Evolutionary conservation across 2,329 filamentous ascomycete species (phyloP), one percentile per base, ranked within the genome.

Genomic region (Penicillium sclerotigenum): DNA sequence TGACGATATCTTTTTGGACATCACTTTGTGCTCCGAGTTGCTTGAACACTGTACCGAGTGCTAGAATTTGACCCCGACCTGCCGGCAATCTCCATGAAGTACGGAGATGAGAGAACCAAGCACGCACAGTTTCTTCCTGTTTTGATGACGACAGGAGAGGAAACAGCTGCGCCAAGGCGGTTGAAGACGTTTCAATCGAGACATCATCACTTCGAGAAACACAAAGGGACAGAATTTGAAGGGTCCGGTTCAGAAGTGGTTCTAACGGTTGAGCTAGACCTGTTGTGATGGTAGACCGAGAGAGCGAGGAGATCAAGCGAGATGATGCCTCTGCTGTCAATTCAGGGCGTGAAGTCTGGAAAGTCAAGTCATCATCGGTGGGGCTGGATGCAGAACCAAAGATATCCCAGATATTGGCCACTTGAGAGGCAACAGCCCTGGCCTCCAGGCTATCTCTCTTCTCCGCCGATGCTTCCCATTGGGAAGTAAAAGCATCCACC

Each of bases 11-110:
- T n/a, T 63, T 50, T 48, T 66, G 69, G 5, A 69, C 52, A 43
- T 57, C 38, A 47, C 65, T 64, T 31, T 54, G 58, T 10, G 55
- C 36, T 34, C 65, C 61, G 45, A 77, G 61, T 34, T 63, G 65
- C 55, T 65, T 70, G 60, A 72, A 79, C 31, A 74, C 71, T 16
- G 70, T 65, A 5, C 76, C 75, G 9, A 80, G 63, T 5, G 74
- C 73, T 34, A 71, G 68, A 40, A 80, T 75, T 52, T 78, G 75
- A 10, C 77, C 77, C 28, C 73, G 73, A 18, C 75, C 75, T 43
- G 71, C 74, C 14, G 72, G 71, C 26, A 71, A 61, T 49, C 72
- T 72, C 62, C 71, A 71, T 45, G 70, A 70, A 26, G 68, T 62
- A 34, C 68, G 65, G 18, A 76, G 70, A 49, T 73, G 65, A 29